Base-by-base conservation (phyloP, 208 protist species). In the Leishmania tarentolae region DNA sequence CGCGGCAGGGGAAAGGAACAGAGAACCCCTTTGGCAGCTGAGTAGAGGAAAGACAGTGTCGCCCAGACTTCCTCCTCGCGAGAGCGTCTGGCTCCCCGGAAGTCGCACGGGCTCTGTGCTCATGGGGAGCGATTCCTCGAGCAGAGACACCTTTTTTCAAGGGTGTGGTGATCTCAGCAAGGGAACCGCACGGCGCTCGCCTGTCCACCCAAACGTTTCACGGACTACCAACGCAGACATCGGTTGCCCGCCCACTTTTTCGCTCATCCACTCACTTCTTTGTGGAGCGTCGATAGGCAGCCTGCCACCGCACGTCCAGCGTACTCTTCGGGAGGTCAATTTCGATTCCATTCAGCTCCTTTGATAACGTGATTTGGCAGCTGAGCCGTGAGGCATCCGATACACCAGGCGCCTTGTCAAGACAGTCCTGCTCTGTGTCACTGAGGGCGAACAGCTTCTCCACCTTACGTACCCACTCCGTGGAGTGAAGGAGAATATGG, bases 401-500 rank as follows among this genome's bases (percentile, higher is more conserved):
- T 9, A 84, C 65, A n/a, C 74, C 86, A 17, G 75, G 77, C 1
- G 90, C 88, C 52, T 84, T 66, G 69, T 92, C 88, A 3, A 94
- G 75, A 73, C 92, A 87, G 59, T 94, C 92, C 57, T 83, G 74
- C 72, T 94, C 90, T 1, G 95, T 91, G 46, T 98, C 97, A 5
- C 79, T 77, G 21, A 92, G 63, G 47, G 89, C 88, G 24, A 80
- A 87, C 17, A 98, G 82, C n/a, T 87, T 88, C 69, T 96, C 87
- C 71, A 89, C 79, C 61, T 93, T 95, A 50, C 95, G 80, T 63
- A 89, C 98, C 83, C 90, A 87, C 80, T 93, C 90, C 69, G 87
- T 71, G 35, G 95, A 96, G 44, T 70, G 86, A 37, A 99, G 57
- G 56, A 97, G 90, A 17, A 99, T 94, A 68, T 99, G 98, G 83